Conservation (phyloP, 345 rosid species). For the Arabis hirsuta region DNA sequence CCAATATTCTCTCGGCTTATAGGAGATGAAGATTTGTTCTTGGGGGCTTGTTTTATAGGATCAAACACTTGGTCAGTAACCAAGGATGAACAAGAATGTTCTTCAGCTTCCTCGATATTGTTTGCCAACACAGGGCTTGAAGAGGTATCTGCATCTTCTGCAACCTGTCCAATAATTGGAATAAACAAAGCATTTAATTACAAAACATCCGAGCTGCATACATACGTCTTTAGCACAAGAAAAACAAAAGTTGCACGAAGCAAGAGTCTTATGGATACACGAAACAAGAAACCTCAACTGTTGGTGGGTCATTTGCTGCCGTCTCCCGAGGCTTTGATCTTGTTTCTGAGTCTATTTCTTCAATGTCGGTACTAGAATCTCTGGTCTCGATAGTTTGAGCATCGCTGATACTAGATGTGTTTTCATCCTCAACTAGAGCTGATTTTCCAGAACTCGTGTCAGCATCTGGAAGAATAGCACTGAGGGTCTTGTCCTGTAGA, state of each 20-base stretch:
- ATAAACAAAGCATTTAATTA: conserved; percentile 7
- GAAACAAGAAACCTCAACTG: conserved; percentile 44
- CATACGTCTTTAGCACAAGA: neutral
- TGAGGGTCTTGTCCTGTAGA: conserved; percentile 43
- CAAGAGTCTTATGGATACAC: neutral
- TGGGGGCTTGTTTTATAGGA: conserved; percentile 39
- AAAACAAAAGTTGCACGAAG: neutral
- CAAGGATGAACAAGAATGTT: conserved; percentile 46
- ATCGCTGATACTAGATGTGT: conserved; percentile 37
- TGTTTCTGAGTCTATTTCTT: conserved; percentile 27
- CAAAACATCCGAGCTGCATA: conserved; percentile 14
- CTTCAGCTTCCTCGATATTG: conserved; percentile 46
- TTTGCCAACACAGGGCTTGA: conserved; percentile 34
- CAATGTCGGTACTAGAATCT: conserved; percentile 32
- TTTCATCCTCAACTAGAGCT: conserved; percentile 34
- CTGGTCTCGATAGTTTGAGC: conserved; percentile 41
- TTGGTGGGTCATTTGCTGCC: conserved; percentile 30
- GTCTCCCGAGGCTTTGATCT: conserved; percentile 45
- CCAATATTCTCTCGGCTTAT: conserved; percentile 30
- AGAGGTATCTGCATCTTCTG: conserved; percentile 39
- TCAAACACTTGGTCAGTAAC: conserved; percentile 41
- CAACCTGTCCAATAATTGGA: conserved; percentile 46
- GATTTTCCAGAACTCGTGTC: conserved; percentile 38
- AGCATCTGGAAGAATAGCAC: conserved; percentile 34
- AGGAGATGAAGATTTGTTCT: conserved; percentile 32